These are phyloP conservation scores for Eucalyptus coolabah DNA, from an alignment of 345 rosid species.

Conservation along the genomic window DNA sequence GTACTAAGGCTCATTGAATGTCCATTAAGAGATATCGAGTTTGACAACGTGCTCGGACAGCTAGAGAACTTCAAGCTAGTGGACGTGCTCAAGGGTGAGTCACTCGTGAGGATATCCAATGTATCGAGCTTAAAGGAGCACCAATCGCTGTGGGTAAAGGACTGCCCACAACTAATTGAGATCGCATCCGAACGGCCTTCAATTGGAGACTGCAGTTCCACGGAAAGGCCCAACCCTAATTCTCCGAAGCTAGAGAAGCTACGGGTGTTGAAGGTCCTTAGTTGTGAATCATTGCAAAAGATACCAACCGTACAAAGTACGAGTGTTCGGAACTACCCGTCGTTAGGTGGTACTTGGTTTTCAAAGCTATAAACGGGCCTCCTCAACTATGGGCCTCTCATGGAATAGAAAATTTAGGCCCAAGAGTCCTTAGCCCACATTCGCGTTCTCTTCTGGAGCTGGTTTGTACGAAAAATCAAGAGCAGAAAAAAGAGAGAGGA, in stretches of 20 bases:
- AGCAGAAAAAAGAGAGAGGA: too few relatives aligned
- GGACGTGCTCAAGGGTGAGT: fast-evolving
- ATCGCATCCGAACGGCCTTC: background rate
- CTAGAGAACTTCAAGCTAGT: background rate
- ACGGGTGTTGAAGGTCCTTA: fast-evolving
- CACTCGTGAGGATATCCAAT: background rate
- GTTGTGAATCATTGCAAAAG: background rate
- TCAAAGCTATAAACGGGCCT: too few relatives aligned
- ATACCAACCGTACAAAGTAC: fast-evolving
- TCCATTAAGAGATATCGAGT: background rate
- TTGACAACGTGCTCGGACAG: background rate
- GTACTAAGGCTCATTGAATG: fast-evolving
- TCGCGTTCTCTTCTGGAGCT: too few relatives aligned
- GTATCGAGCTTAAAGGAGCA: background rate
- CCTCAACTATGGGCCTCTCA: too few relatives aligned
- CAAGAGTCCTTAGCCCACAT: too few relatives aligned
- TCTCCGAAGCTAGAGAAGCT: background rate
- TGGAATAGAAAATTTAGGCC: too few relatives aligned
- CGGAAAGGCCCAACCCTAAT: background rate
- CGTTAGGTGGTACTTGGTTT: too few relatives aligned
- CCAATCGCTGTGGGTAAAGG: fast-evolving
- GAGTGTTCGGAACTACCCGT: background rate
- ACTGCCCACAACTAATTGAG: background rate
- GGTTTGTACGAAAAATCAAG: too few relatives aligned
- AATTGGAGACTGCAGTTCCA: background rate